A percentile compares a stretch with the other conserved stretches of the same genome.
Conservation (phyloP, 768 basidiomycete genomes). For the Collybia sp. region DNA sequence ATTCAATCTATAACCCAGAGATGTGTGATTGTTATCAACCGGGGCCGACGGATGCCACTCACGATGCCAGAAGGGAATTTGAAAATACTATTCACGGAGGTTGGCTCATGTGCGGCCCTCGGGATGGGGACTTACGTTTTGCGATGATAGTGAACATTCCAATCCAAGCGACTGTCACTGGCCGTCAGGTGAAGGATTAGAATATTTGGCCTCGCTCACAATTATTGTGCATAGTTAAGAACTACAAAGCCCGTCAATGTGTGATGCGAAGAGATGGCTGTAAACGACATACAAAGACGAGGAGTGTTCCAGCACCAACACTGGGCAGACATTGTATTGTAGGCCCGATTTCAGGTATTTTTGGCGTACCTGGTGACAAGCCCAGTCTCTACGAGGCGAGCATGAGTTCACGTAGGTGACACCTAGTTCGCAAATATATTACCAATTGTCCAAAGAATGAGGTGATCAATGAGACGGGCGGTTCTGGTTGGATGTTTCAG, state of each 20-base stretch:
- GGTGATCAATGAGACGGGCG: too few species aligned
- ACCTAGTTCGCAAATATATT: not conserved
- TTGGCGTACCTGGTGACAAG: too few species aligned
- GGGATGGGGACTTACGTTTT: constrained; percentile 6
- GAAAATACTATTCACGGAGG: not conserved
- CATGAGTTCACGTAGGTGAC: too few species aligned
- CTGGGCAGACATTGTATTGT: too few species aligned
- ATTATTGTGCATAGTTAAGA: constrained; percentile 1
- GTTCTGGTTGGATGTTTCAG: too few species aligned
- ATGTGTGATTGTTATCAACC: not conserved
- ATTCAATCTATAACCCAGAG: constrained; percentile 6
- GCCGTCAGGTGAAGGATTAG: not conserved
- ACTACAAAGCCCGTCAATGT: constrained; percentile 6
- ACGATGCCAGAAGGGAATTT: constrained; percentile 6
- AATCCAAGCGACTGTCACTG: constrained; percentile 13
- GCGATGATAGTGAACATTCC: constrained; percentile 12
- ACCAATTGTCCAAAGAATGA: not conserved
- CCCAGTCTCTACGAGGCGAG: too few species aligned
- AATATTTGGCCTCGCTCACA: not conserved
- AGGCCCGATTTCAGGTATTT: too few species aligned
- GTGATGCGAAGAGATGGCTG: too few species aligned
- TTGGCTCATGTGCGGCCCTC: too few species aligned
- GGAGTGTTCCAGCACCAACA: too few species aligned
- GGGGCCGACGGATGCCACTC: not conserved
- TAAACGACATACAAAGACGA: too few species aligned